These are phyloP conservation scores for Ceratobasidium sp. DNA, from an alignment of 1,284 basidiomycete species.

Conservation along the genomic window DNA sequence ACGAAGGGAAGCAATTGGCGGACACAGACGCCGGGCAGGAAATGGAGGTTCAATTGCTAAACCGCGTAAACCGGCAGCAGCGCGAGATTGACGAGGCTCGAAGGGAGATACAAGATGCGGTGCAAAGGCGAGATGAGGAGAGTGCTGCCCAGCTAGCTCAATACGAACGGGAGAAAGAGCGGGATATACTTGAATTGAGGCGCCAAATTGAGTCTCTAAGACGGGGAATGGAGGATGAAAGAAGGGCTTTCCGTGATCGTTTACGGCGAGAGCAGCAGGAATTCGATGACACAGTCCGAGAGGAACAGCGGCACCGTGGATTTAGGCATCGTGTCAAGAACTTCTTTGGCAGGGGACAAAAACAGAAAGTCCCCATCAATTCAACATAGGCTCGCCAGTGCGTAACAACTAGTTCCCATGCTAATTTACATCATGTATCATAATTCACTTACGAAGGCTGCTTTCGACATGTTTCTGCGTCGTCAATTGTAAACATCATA, in stretches of 20 bases:
- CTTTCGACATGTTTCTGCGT: not conserved
- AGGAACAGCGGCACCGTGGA: not conserved
- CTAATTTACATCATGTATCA: not conserved
- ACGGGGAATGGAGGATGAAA: slow-evolving; percentile 1
- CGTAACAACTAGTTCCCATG: too few species aligned
- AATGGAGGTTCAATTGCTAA: slow-evolving; percentile 3
- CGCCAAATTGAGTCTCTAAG: slow-evolving; percentile 5
- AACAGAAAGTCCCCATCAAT: not conserved
- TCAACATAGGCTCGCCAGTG: too few species aligned
- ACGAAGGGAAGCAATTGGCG: not conserved
- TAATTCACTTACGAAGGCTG: too few species aligned
- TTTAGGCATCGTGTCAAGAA: slow-evolving; percentile 1
- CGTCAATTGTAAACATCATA: not conserved
- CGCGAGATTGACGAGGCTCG: slow-evolving; percentile 15
- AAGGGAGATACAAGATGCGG: not conserved
- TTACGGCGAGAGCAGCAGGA: not conserved
- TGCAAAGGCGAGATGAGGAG: not conserved
- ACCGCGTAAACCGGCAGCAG: slow-evolving; percentile 22
- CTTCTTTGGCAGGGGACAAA: not conserved
- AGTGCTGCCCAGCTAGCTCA: not conserved
- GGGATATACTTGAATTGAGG: not conserved
- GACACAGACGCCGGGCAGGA: slow-evolving; percentile 6
- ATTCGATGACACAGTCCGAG: not conserved
- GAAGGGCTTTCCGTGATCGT: not conserved
- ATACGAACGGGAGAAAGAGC: slow-evolving; percentile 13